These are phyloP conservation scores for Malus asiatica DNA, from an alignment of 306 rosid genomes.

Conservation along the genomic window DNA sequence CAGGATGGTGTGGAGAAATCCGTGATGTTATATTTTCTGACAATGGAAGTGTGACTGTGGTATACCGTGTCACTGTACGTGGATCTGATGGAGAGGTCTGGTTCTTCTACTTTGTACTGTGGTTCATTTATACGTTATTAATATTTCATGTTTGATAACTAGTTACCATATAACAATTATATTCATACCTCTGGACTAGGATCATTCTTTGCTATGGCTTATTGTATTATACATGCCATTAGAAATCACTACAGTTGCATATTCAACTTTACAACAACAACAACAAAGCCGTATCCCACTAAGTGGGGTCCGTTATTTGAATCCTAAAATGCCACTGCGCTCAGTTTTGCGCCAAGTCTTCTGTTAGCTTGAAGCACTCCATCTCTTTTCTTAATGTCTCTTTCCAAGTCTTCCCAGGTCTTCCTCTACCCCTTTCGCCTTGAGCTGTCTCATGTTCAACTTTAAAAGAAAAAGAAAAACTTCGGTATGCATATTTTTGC, in stretches of 20 bases:
- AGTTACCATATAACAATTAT: background rate
- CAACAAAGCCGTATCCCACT: no score
- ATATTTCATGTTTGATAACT: background rate
- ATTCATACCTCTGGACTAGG: background rate
- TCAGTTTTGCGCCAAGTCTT: no score
- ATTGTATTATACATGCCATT: background rate
- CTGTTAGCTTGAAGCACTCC: no score
- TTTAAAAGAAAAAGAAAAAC: no score
- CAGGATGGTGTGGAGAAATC: slow-evolving; percentile 99
- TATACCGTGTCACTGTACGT: slow-evolving; percentile 79
- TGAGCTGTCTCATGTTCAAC: no score
- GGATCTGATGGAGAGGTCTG: slow-evolving; percentile 99
- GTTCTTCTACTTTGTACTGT: background rate
- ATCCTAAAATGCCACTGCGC: no score
- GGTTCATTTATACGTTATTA: background rate
- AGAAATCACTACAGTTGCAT: background rate
- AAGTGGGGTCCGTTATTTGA: no score
- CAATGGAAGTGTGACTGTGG: slow-evolving; percentile 87
- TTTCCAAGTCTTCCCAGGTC: no score
- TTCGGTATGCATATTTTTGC: no score
- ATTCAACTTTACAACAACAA: no score
- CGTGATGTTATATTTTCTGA: slow-evolving; percentile 94
- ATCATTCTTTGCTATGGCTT: background rate
- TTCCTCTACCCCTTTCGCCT: no score
- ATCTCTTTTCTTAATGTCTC: no score